These are phyloP conservation scores for Cladosporium halotolerans DNA, from an alignment of 2,329 filamentous ascomycete genomes.

Conservation along the genomic window DNA sequence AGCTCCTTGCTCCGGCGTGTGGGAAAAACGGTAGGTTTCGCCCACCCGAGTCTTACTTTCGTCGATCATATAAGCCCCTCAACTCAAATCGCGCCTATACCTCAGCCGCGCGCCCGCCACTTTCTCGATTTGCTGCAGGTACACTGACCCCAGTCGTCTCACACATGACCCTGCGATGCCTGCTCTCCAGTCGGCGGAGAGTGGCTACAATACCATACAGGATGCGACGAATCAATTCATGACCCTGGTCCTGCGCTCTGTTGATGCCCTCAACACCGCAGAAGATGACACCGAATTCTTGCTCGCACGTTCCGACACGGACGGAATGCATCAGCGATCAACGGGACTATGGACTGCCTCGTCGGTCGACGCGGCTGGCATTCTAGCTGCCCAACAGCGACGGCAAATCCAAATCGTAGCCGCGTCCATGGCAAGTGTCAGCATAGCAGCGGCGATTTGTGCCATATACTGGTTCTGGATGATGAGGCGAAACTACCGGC, in stretches of 20 bases:
- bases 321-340: neutral
- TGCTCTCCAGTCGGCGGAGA: neutral
- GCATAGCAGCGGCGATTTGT: conserved; percentile 50
- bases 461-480: conserved; percentile 66
- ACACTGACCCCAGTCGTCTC: neutral
- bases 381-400: conserved; percentile 14
- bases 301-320: neutral
- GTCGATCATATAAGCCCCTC: conserved; percentile 10
- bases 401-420: conserved; percentile 30
- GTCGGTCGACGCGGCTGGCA: conserved; percentile 14
- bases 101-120: conserved; percentile 5
- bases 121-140: neutral
- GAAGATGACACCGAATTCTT: neutral
- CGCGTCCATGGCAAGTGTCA: conserved; percentile 40
- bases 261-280: neutral
- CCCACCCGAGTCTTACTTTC: conserved; percentile 2
- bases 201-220: neutral
- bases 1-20: neutral
- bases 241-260: neutral
- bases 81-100: conserved; percentile 3
- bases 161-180: conserved; percentile 1
- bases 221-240: neutral
- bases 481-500: conserved; percentile 68
- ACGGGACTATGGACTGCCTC: conserved; percentile 2
- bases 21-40: neutral